A percentile compares a stretch with the other conserved stretches of the same genome.
Evolutionary conservation across 495 filamentous ascomycete genomes (phyloP).

Genomic region (Hypoxylon crocopeplum): DNA sequence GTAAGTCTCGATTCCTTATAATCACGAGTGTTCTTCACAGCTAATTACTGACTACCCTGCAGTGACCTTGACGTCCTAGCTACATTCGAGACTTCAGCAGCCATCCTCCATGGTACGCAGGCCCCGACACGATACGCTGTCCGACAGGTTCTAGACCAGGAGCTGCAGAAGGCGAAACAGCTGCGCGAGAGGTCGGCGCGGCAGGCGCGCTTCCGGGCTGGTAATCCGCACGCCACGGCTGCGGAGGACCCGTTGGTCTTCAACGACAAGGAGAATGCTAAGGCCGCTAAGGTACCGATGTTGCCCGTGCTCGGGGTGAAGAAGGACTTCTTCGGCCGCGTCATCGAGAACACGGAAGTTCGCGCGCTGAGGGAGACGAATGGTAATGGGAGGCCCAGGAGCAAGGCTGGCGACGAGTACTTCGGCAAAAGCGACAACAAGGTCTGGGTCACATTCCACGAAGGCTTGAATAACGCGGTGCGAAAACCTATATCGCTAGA

Average conservation of each 20-base stretch:
- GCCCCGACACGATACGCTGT: constrained; percentile 85
- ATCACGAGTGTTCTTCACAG: neutral
- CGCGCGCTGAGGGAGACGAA: constrained; percentile 48
- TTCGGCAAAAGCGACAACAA: constrained; percentile 58
- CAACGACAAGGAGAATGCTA: constrained; percentile 54
- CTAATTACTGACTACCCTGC: constrained; percentile 8
- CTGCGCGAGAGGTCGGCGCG: constrained; percentile 64
- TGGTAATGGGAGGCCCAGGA: constrained; percentile 47
- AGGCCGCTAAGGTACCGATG: constrained; percentile 20
- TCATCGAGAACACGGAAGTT: constrained; percentile 58
- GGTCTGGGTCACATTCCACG: constrained; percentile 94
- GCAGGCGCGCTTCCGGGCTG: constrained; percentile 60
- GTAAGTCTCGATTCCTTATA: constrained; percentile 55
- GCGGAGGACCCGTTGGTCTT: constrained; percentile 41
- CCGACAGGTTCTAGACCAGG: constrained; percentile 89
- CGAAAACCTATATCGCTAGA: constrained; percentile 87
- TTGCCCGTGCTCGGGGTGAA: constrained; percentile 61
- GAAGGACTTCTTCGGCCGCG: constrained; percentile 88
- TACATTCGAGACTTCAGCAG: constrained; percentile 63
- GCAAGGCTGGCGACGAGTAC: constrained; percentile 42
- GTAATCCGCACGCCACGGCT: constrained; percentile 40
- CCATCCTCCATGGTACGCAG: constrained; percentile 53
- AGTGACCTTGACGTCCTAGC: constrained; percentile 70
- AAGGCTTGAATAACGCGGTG: constrained; percentile 96
- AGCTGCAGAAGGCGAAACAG: constrained; percentile 73